These are phyloP conservation scores for Starmerella floricola DNA, from an alignment of 805 yeast genomes.

Conservation along the genomic window DNA sequence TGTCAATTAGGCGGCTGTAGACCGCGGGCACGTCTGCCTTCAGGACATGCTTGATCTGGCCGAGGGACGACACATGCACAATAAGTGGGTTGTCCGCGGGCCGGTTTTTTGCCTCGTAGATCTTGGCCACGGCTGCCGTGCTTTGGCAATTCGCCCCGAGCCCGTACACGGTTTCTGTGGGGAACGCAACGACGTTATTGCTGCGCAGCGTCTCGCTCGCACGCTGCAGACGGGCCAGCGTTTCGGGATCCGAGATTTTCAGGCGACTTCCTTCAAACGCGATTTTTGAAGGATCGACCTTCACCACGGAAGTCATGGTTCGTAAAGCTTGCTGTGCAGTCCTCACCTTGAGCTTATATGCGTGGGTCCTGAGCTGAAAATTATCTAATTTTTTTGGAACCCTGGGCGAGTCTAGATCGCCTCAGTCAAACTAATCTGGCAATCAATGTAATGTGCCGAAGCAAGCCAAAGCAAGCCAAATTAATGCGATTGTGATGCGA, in stretches of 20 bases:
- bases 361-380: too few relatives aligned
- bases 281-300: slow-evolving; percentile 45
- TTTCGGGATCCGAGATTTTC: slow-evolving; percentile 26
- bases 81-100: slow-evolving; percentile 94
- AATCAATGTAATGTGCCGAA: too few relatives aligned
- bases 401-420: too few relatives aligned
- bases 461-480: too few relatives aligned
- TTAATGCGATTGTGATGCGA: neutral
- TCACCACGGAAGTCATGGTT: slow-evolving; percentile 35
- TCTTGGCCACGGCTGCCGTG: slow-evolving; percentile 60
- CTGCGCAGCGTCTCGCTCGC: slow-evolving; percentile 52
- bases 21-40: slow-evolving; percentile 52
- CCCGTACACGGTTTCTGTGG: slow-evolving; percentile 96
- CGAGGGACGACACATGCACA: slow-evolving; percentile 69
- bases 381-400: neutral
- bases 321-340: neutral
- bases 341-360: neutral
- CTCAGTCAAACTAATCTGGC: too few relatives aligned
- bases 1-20: slow-evolving; percentile 50
- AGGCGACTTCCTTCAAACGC: slow-evolving; percentile 35
- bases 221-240: slow-evolving; percentile 38
- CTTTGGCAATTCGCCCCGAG: slow-evolving; percentile 76
- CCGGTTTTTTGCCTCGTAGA: slow-evolving; percentile 79
- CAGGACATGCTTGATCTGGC: slow-evolving; percentile 54
- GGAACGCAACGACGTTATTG: slow-evolving; percentile 70